These are phyloP conservation scores for Arthroderma uncinatum DNA, from an alignment of 2,329 filamentous ascomycete genomes.

Conservation along the genomic window DNA sequence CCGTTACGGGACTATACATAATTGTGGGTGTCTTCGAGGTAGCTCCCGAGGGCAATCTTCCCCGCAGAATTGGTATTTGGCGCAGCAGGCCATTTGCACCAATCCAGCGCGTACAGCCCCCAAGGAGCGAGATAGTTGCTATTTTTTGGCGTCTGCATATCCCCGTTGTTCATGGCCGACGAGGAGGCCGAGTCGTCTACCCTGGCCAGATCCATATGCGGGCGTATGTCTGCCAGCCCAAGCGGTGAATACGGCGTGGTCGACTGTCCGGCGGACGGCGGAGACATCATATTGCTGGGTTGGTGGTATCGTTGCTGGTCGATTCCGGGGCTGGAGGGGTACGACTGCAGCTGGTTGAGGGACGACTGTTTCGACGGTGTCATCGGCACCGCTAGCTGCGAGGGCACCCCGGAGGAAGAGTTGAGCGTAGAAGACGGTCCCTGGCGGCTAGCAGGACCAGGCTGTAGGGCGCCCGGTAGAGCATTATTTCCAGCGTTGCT, in stretches of 20 bases:
- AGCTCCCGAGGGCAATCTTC: slow-evolving; percentile 90
- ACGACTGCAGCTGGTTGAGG: slow-evolving; percentile 52
- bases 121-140: slow-evolving; percentile 92
- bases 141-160: slow-evolving; percentile 56
- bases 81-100: slow-evolving; percentile 94
- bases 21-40: slow-evolving; percentile 95
- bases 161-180: slow-evolving; percentile 53
- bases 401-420: slow-evolving; percentile 42
- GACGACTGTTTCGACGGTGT: slow-evolving; percentile 56
- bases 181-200: slow-evolving; percentile 55
- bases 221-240: slow-evolving; percentile 82
- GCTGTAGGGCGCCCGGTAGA: slow-evolving; percentile 52
- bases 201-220: slow-evolving; percentile 69
- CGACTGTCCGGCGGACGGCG: slow-evolving; percentile 35
- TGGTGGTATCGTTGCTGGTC: slow-evolving; percentile 52
- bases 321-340: slow-evolving; percentile 59
- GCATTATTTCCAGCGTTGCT: slow-evolving; percentile 31
- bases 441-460: slow-evolving; percentile 43
- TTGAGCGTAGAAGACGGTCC: slow-evolving; percentile 45
- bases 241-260: slow-evolving; percentile 71
- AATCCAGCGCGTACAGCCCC: slow-evolving; percentile 94
- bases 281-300: slow-evolving; percentile 53
- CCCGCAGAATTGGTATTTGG: slow-evolving; percentile 57
- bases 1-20: slow-evolving; percentile 52
- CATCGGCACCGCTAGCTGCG: slow-evolving; percentile 33